These are phyloP conservation scores for Phycomyces nitens DNA, from an alignment of 192 early-diverging fungal genomes.

Conservation along the genomic window DNA sequence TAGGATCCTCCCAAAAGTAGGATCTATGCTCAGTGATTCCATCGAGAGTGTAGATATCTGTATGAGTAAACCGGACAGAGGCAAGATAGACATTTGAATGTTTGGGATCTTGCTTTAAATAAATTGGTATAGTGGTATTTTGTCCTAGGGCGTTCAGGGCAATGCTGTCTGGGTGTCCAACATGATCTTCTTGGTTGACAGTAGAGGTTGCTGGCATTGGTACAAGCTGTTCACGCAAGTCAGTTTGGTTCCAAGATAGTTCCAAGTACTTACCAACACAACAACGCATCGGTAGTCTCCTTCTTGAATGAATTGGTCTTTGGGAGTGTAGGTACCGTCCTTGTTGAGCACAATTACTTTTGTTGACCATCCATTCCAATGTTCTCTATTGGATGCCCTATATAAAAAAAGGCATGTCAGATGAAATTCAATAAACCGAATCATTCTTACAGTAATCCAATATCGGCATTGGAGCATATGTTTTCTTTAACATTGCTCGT, in stretches of 20 bases:
- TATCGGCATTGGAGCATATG: too few species aligned
- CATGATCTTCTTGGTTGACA: slow-evolving; percentile 12
- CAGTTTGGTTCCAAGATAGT: neutral
- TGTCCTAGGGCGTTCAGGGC: slow-evolving; percentile 17
- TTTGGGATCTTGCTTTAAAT: slow-evolving; percentile 22
- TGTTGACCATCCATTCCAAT: slow-evolving; percentile 28
- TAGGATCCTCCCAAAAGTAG: slow-evolving; percentile 31
- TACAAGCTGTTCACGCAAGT: slow-evolving; percentile 14
- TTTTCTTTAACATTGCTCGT: too few species aligned
- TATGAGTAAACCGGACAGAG: slow-evolving; percentile 21
- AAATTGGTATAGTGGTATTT: slow-evolving; percentile 15
- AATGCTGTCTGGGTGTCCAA: slow-evolving; percentile 29
- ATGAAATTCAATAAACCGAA: too few species aligned
- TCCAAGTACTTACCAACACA: slow-evolving; percentile 19
- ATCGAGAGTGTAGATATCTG: slow-evolving; percentile 25
- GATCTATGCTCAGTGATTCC: slow-evolving; percentile 26
- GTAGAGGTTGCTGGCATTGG: slow-evolving; percentile 25
- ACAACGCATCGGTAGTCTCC: slow-evolving; percentile 24
- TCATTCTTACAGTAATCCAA: too few species aligned
- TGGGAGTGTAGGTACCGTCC: slow-evolving; percentile 24
- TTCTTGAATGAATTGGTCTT: slow-evolving; percentile 13
- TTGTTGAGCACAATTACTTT: slow-evolving; percentile 24
- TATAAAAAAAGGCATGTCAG: slow-evolving; percentile 1
- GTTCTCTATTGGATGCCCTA: slow-evolving; percentile 18
- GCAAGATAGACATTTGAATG: slow-evolving; percentile 28